Evolutionary conservation across 129 eudicot species (phyloP), one percentile per base, ranked within the genome.

Genomic region (Solidago caesia): DNA sequence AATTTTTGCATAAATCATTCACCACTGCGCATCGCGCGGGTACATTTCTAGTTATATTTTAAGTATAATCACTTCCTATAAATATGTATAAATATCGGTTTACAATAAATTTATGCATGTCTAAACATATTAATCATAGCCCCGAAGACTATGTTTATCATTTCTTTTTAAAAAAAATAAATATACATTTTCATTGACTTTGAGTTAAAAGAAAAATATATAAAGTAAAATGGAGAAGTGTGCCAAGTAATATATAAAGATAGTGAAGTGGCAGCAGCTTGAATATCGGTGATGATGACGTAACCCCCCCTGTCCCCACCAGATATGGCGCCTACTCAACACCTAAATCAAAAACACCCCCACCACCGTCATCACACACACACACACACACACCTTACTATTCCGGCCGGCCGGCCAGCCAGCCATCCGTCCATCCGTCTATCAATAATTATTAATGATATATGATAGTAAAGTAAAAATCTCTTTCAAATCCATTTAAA

Each of bases 231-330:
- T 21, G 53, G 53, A 29, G 44, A 33, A 33, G 39, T 33, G 65
- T 58, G 81, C 81, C 81, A 77, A 68, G 75, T 77, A 48, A 74
- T 49, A 6, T 25, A 72, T 2, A 61, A 15, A 29, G 44, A 8
- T 1, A 4, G 2, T 61, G 75, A 77, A 69, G 69, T 76, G 75
- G 68, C 80, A 67, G 12, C 44, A 16, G 59, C 59, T 11, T 33
- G n/a, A 39, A 60, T n/a, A 7, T 48, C 44, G 9, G 33, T 39
- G 55, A 64, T 69, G 63, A 33, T 70, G 65, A 15, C 81, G 41
- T 68, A 44, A 29, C 10, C 10, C 16, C 60, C 8, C 12, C n/a
- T 13, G 39, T 33, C 39, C 39, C 45, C 73, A 47, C 29, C 74
- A 27, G 42, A 53, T 12, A 43, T 42, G 64, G 72, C 46, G 66